Base-by-base conservation (phyloP, 164 flowering plant genomes). In the Aristolochia fimbriata region DNA sequence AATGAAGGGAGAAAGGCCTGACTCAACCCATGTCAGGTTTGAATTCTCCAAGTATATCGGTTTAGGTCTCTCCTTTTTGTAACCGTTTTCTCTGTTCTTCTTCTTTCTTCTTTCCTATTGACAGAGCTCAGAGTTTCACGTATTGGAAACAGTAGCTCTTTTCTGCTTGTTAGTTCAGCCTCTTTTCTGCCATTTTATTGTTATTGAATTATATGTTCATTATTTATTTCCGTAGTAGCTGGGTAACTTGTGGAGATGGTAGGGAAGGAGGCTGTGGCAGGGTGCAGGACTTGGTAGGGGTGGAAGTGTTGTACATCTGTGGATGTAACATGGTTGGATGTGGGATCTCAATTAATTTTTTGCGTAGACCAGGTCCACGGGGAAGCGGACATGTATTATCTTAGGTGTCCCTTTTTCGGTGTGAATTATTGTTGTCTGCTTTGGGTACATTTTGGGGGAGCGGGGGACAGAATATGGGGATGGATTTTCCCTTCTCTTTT, bases 31-130 rank as follows among this genome's bases (percentile, higher is more conserved):
- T 54, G 71, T 50, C 47, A 58, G 68, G 69, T 20, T 51, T 23
- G 25, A 59, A 47, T 64, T 58, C 65, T 60, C 63, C 70, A 52
- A 51, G 56, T 43, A 54, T 62, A 54, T 65, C 41, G 31, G 49
- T 30, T 65, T 19, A 9, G 47, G 19, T 64, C 52, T 16, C n/a
- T 4, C 21, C 16, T 56, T 47, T 11, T 68, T 49, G 23, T 19
- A 19, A n/a, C 10, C 52, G 4, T 2, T n/a, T 15, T 46, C 33
- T 13, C 23, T 24, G 22, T 49, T 65, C 51, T 64, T 63, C 60
- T 23, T 47, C 13, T 27, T 27, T 27, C 30, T 27, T 27, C 30
- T 27, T 27, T 27, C 30, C 5, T 2, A 2, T 27, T 5, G 21
- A 45, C 43, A 51, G 58, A 20, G 63, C 66, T 51, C 27, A 14